Conservation (phyloP, 495 filamentous ascomycete species). For the Neurospora sp. region DNA sequence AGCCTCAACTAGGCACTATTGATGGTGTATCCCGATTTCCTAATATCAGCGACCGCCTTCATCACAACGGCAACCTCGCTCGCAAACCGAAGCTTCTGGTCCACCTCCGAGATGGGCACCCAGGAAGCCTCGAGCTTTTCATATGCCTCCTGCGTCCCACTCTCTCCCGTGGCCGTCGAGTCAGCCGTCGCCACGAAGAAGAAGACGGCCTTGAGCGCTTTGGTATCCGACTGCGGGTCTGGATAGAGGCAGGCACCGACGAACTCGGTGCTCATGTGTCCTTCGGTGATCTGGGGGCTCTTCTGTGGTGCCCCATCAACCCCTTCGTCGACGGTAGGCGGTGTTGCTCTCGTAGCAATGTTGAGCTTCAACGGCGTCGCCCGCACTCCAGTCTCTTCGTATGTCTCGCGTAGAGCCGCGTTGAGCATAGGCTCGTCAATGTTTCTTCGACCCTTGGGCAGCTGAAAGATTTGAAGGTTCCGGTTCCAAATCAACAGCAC, state of each 20-base stretch:
- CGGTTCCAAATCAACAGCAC: conserved; percentile 34
- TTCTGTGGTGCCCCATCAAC: not conserved
- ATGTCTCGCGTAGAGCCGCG: conserved; percentile 35
- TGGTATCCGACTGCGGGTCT: conserved; percentile 20
- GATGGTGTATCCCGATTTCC: conserved; percentile 16
- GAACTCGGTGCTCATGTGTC: conserved; percentile 18
- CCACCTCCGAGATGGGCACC: conserved; percentile 14
- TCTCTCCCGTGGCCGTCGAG: conserved; percentile 12
- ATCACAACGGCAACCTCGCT: conserved; percentile 15
- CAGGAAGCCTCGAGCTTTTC: conserved; percentile 20
- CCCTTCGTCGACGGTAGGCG: conserved; percentile 2
- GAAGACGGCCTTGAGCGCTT: conserved; percentile 20
- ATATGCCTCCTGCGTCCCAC: conserved; percentile 19
- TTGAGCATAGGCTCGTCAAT: conserved; percentile 31
- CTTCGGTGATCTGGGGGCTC: conserved; percentile 17
- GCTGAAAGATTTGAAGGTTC: conserved; percentile 32
- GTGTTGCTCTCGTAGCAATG: conserved; percentile 26
- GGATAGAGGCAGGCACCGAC: conserved; percentile 18
- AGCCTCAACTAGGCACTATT: not conserved
- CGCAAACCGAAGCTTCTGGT: conserved; percentile 15
- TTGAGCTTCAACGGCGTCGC: conserved; percentile 26
- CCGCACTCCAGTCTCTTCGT: conserved; percentile 34
- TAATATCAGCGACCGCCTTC: conserved; percentile 16
- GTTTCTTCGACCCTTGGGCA: conserved; percentile 39
- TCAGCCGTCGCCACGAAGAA: conserved; percentile 22